Evolutionary conservation across 2,329 filamentous ascomycete species (phyloP), one percentile per base, ranked within the genome.

Genomic region (Aquanectria penicillioides): DNA sequence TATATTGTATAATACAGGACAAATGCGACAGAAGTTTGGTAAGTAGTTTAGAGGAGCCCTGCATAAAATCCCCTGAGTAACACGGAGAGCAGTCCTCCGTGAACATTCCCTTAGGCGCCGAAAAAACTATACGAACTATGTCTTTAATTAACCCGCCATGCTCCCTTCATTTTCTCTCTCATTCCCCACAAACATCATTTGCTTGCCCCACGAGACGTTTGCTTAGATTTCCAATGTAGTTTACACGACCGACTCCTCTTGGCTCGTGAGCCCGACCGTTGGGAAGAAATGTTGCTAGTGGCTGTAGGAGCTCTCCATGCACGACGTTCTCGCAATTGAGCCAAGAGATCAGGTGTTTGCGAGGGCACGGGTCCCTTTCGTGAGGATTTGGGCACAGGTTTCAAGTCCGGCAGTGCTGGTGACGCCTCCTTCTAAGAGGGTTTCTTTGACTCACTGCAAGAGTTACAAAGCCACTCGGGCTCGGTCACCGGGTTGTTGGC

Each of bases 381-480:
- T 29, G 37, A 36, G 25, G 31, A 40, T 48, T 17, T 28, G 43
- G 34, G 38, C 46, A n/a, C 22, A 22, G 11, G 26, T 38, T 46
- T 37, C 26, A 50, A 26, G 28, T 52, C 47, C 56, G 38, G 60
- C 38, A 55, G 62, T 25, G 52, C 44, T 51, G 48, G 52, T 33
- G 63, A 59, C 40, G 48, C 63, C 67, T 59, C 69, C 48, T 58
- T 63, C 70, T 73, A 75, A 49, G 64, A 68, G 56, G 68, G 56
- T 41, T 56, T 59, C 43, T 44, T 64, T 41, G 56, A 25, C 34
- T 65, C 59, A 48, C 59, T 71, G 54, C 81, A 83, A 17, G 70
- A 57, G 61, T 82, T 81, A 66, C 81, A 83, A 26, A 73, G 71
- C 82, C 81, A 82, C 23, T 71, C 73, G 11, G 65, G 40, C 36